Evolutionary conservation across 768 basidiomycete species (phyloP).

Genomic region (Dacryopinax primogenitus): DNA sequence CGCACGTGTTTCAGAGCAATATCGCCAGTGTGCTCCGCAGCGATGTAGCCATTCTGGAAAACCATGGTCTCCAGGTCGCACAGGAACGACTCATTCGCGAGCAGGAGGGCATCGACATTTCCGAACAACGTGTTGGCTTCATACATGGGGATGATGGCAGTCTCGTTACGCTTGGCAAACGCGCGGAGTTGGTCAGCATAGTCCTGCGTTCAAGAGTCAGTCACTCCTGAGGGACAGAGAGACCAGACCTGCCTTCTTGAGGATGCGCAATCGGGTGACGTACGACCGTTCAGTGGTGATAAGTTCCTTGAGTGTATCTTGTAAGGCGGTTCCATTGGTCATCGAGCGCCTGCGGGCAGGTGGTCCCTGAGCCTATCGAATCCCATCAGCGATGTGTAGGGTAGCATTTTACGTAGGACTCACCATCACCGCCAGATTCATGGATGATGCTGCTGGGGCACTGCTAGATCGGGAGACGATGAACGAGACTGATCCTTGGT

Average conservation of each 20-base stretch:
- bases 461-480: conserved; percentile 15
- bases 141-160: conserved; percentile 75
- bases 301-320: conserved; percentile 71
- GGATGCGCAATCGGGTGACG: conserved; percentile 62
- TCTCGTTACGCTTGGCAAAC: conserved; percentile 73
- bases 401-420: background rate
- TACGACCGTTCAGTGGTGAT: conserved; percentile 83
- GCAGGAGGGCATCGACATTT: conserved; percentile 79
- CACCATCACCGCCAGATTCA: conserved; percentile 14
- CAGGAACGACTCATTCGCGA: conserved; percentile 81
- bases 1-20: conserved; percentile 61
- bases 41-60: conserved; percentile 41
- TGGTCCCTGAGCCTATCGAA: background rate
- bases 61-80: conserved; percentile 69
- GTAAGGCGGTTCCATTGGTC: conserved; percentile 51
- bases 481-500: conserved; percentile 11
- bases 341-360: conserved; percentile 41
- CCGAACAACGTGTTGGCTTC: conserved; percentile 90
- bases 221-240: background rate
- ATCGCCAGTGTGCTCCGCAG: conserved; percentile 63
- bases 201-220: conserved; percentile 31
- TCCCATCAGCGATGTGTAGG: conserved; percentile 13
- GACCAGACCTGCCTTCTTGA: conserved; percentile 42
- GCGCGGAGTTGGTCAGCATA: conserved; percentile 85
- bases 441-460: conserved; percentile 14